phyloP scores from a whole-genome alignment of 2,329 filamentous ascomycete species.

The Fusarium praegraminearum region DNA sequence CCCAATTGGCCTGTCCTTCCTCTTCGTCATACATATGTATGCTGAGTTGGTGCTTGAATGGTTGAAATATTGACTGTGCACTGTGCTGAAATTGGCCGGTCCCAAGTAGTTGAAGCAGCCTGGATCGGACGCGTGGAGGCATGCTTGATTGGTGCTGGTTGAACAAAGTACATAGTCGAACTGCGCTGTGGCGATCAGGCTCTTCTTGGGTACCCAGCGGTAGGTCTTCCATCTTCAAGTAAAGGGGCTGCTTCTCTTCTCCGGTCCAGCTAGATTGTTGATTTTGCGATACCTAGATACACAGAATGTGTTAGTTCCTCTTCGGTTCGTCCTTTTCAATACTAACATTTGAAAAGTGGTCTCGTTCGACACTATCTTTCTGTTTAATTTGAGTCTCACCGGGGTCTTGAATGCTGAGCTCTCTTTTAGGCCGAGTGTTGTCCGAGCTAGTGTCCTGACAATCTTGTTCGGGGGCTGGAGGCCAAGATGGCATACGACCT shows the following conservation, averaged over 20 bases:
- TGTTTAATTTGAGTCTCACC: neutral
- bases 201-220: neutral
- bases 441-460: neutral
- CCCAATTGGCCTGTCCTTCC: neutral
- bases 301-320: neutral
- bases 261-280: neutral
- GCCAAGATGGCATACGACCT: neutral
- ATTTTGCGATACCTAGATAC: neutral
- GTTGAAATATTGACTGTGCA: neutral
- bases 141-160: neutral
- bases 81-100: neutral
- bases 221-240: neutral
- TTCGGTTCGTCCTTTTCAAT: neutral
- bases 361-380: neutral
- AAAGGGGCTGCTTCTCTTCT: neutral
- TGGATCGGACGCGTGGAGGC: neutral
- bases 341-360: neutral
- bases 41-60: neutral
- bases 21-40: neutral
- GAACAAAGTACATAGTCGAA: neutral
- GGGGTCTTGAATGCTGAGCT: neutral
- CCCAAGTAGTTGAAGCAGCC: neutral
- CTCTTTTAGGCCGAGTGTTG: neutral
- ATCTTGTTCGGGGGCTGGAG: neutral
- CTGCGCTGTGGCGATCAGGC: neutral